These are phyloP conservation scores for Trichoderma virens DNA, from an alignment of 495 filamentous ascomycete species.

Conservation along the genomic window DNA sequence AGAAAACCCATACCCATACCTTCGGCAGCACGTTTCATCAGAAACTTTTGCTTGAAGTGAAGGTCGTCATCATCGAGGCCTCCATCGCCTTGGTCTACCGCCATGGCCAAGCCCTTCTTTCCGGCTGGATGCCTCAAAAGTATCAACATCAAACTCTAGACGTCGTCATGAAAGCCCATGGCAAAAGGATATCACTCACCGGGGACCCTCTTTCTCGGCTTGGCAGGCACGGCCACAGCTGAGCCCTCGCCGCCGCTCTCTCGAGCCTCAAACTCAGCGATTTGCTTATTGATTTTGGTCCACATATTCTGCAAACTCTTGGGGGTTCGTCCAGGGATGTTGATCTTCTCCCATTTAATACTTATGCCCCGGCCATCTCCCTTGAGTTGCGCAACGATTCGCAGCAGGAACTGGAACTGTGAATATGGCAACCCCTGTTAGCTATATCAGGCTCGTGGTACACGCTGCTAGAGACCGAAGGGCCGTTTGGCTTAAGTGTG, in stretches of 20 bases:
- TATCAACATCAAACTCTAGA: background rate
- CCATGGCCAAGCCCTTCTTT: background rate
- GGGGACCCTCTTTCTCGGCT: background rate
- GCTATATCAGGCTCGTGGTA: background rate
- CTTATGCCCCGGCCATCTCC: slow-evolving; percentile 13
- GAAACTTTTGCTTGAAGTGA: background rate
- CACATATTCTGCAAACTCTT: slow-evolving; percentile 17
- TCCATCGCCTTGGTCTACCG: background rate
- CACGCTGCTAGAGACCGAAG: background rate
- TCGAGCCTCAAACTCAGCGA: background rate
- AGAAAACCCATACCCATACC: background rate
- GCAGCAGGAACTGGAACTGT: slow-evolving; percentile 27
- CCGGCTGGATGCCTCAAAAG: background rate
- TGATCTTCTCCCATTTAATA: slow-evolving; percentile 10
- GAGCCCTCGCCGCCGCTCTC: background rate
- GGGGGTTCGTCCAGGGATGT: slow-evolving; percentile 21
- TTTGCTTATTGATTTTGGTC: slow-evolving; percentile 16
- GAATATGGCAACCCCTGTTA: background rate
- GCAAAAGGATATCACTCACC: background rate
- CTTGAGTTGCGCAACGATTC: slow-evolving; percentile 16
- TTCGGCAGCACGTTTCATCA: background rate
- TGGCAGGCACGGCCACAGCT: background rate
- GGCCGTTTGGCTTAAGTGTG: background rate
- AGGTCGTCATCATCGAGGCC: background rate
- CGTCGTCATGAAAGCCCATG: background rate